Evolutionary conservation across 495 filamentous ascomycete species (phyloP), one percentile per base, ranked within the genome.

Genomic region (Peziza echinospora): DNA sequence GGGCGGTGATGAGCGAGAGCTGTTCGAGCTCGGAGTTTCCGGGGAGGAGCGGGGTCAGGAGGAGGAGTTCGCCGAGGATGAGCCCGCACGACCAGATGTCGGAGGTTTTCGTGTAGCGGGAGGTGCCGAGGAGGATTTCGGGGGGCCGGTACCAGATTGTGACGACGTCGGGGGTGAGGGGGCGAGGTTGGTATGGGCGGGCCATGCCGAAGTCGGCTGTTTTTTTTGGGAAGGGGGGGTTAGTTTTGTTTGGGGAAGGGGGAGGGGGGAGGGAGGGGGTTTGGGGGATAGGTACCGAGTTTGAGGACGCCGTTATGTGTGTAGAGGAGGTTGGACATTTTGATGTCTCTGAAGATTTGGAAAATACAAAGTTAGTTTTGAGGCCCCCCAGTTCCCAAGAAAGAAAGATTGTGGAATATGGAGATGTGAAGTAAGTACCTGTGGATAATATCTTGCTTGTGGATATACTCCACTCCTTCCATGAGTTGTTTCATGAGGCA

Each of bases 161-260:
- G 28, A 64, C 62, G 7, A 67, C 63, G 3, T 65, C 64, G 7
- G 65, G 66, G 17, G 66, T 68, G 21, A 68, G 51, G 19, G 65
- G 65, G 19, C 66, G 64, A 21, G 49, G 44, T 21, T 53, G 59
- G 47, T 60, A 68, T 42, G 62, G 60, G 24, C 66, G 56, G 24
- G 66, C 66, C 60, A 68, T 67, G 24, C 65, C 65, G 28, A 68
- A 68, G 47, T 68, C 65, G 24, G 65, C 65, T 67, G 44, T 42
- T n/a, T n/a, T n/a, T n/a, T n/a, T n/a, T n/a, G n/a, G n/a, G n/a
- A n/a, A n/a, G n/a, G n/a, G n/a, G n/a, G n/a, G n/a, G n/a, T n/a
- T n/a, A n/a, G n/a, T n/a, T n/a, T n/a, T n/a, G n/a, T n/a, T n/a
- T n/a, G n/a, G n/a, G n/a, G n/a, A n/a, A n/a, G n/a, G n/a, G n/a